Evolutionary conservation across 495 filamentous ascomycete species (phyloP).

Genomic region (Xylona heveae): DNA sequence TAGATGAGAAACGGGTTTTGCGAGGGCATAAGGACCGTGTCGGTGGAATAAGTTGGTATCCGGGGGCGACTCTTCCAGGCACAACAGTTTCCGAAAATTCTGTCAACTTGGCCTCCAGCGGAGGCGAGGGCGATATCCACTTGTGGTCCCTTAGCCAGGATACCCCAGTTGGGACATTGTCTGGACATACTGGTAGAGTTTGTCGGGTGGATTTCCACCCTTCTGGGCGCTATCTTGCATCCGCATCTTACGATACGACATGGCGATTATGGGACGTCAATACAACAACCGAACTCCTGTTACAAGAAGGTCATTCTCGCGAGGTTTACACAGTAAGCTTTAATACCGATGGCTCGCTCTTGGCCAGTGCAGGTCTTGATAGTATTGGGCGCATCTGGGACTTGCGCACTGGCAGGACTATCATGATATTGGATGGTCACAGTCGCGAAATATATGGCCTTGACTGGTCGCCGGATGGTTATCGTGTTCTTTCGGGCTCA

Average conservation of each 20-base stretch:
- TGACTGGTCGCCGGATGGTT: constrained; percentile 81
- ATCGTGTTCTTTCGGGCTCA: constrained; percentile 73
- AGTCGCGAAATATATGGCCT: constrained; percentile 82
- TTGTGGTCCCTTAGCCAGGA: constrained; percentile 79
- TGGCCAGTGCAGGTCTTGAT: constrained; percentile 80
- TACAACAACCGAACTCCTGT: constrained; percentile 57
- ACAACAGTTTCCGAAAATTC: constrained; percentile 45
- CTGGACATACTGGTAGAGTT: constrained; percentile 71
- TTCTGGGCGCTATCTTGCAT: constrained; percentile 73
- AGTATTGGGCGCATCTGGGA: constrained; percentile 96
- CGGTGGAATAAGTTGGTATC: constrained; percentile 80
- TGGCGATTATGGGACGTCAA: constrained; percentile 95
- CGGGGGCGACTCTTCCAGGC: constrained; percentile 52
- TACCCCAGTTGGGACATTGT: constrained; percentile 61
- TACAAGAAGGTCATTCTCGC: constrained; percentile 88
- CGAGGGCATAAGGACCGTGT: constrained; percentile 73
- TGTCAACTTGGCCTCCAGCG: constrained; percentile 78
- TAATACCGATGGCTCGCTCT: constrained; percentile 72
- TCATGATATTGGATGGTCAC: constrained; percentile 90
- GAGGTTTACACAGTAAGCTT: constrained; percentile 81
- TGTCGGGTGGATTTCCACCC: constrained; percentile 90
- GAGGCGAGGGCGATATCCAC: constrained; percentile 73
- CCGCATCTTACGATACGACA: constrained; percentile 86
- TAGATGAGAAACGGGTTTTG: constrained; percentile 51
- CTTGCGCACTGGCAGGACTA: constrained; percentile 74